Evolutionary conservation across 164 flowering plant species (phyloP).

Genomic region (Aristolochia fimbriata): DNA sequence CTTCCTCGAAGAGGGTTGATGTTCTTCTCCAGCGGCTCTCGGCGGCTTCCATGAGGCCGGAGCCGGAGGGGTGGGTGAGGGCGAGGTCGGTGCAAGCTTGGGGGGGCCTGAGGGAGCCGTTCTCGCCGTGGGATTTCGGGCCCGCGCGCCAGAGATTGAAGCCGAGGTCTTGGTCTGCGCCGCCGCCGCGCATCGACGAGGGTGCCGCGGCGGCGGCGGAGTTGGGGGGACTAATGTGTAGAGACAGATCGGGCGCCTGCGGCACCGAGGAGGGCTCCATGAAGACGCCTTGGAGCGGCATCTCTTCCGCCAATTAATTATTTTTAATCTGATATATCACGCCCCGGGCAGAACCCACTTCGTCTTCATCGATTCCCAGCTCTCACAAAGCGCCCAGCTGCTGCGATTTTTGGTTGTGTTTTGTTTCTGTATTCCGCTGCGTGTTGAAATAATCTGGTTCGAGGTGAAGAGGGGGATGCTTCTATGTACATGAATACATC

Average conservation of each 20-base stretch:
- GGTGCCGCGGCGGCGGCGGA: not conserved
- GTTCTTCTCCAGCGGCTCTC: constrained; percentile 16
- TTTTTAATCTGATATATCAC: not conserved
- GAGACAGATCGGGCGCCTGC: constrained; percentile 50
- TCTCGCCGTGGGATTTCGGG: constrained; percentile 12
- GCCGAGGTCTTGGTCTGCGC: constrained; percentile 8
- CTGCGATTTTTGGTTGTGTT: no score
- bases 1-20: constrained; percentile 3
- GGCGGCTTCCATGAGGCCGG: constrained; percentile 7
- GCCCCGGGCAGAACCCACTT: no score
- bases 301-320: constrained; percentile 4
- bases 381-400: no score
- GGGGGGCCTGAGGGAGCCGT: constrained; percentile 11
- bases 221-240: constrained; percentile 54
- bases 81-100: constrained; percentile 41
- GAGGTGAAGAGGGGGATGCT: constrained; percentile 1
- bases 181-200: constrained; percentile 14
- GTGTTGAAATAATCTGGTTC: not conserved
- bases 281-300: constrained; percentile 35
- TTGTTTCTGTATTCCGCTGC: no score
- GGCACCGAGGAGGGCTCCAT: constrained; percentile 26
- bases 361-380: no score
- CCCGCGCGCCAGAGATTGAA: constrained; percentile 12
- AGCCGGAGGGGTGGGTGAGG: constrained; percentile 21
- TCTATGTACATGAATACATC: not conserved